Evolutionary conservation across 1,284 basidiomycete species (phyloP).

Genomic region (Puccinia hordei): DNA sequence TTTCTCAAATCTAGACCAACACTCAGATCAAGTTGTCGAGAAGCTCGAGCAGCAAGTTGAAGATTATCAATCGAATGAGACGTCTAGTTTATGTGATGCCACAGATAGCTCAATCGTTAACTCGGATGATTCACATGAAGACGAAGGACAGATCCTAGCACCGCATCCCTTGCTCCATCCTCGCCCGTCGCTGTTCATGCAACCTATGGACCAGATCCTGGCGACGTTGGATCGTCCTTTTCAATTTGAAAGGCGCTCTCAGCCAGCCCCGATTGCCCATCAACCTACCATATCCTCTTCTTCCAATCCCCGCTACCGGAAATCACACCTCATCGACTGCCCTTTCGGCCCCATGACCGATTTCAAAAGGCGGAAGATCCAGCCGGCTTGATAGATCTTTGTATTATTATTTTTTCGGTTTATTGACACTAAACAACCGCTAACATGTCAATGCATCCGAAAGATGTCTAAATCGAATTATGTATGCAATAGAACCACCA

Average conservation of each 20-base stretch:
- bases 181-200: neutral
- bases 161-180: neutral
- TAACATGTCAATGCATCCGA: no score
- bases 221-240: neutral
- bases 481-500: no score
- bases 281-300: neutral
- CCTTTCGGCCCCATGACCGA: neutral
- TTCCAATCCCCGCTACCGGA: neutral
- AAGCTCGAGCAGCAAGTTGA: neutral
- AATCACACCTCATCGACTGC: neutral
- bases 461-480: no score
- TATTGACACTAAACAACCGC: no score
- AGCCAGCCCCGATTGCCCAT: neutral
- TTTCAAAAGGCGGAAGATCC: constrained; percentile 6
- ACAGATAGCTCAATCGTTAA: neutral
- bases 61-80: neutral
- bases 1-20: neutral
- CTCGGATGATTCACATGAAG: constrained; percentile 6
- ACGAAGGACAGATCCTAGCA: neutral
- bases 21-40: neutral
- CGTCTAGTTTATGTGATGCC: neutral
- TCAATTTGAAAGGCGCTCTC: neutral
- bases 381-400: neutral
- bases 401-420: neutral
- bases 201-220: neutral